These are phyloP conservation scores for Trichoderma endophyticum DNA, from an alignment of 2,329 filamentous ascomycete species.

Conservation along the genomic window DNA sequence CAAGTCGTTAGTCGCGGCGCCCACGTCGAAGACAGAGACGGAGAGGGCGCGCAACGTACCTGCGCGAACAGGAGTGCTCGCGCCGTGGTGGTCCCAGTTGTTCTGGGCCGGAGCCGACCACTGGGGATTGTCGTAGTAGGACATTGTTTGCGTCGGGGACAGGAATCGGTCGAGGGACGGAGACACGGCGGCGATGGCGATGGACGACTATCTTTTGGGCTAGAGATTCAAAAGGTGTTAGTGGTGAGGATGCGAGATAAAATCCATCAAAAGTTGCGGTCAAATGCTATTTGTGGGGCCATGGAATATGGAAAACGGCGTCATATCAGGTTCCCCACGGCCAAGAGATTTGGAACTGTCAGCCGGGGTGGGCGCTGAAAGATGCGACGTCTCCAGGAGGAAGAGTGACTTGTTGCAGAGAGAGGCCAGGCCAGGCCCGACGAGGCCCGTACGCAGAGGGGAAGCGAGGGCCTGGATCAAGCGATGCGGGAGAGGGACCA, in stretches of 20 bases:
- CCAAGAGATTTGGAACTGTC: conserved; percentile 1
- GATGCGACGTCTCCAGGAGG: conserved; percentile 2
- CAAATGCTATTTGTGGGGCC: conserved; percentile 18
- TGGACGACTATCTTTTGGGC: not conserved
- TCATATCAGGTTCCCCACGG: conserved; percentile 16
- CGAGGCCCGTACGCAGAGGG: conserved; percentile 2
- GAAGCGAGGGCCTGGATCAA: conserved; percentile 14
- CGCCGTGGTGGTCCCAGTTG: conserved; percentile 47
- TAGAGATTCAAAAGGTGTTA: not conserved
- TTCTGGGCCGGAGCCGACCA: conserved; percentile 39
- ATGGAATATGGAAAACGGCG: conserved; percentile 11
- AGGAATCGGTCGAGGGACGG: conserved; percentile 8
- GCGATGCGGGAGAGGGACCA: not conserved
- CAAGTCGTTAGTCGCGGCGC: conserved; percentile 14
- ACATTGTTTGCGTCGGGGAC: conserved; percentile 32
- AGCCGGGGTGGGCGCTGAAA: conserved; percentile 3
- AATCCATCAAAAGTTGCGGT: conserved; percentile 18
- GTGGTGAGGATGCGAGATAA: conserved; percentile 15
- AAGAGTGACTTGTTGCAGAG: not conserved
- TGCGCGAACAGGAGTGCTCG: conserved; percentile 40
- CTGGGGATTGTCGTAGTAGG: conserved; percentile 45
- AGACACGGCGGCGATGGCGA: not conserved
- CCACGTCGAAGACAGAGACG: not conserved
- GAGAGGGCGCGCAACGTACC: conserved; percentile 29
- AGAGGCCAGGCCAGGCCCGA: not conserved